A percentile compares a stretch with the other conserved stretches of the same genome.
phyloP scores from a whole-genome alignment of 31 red algal species.

The Asparagopsis taxiformis region DNA sequence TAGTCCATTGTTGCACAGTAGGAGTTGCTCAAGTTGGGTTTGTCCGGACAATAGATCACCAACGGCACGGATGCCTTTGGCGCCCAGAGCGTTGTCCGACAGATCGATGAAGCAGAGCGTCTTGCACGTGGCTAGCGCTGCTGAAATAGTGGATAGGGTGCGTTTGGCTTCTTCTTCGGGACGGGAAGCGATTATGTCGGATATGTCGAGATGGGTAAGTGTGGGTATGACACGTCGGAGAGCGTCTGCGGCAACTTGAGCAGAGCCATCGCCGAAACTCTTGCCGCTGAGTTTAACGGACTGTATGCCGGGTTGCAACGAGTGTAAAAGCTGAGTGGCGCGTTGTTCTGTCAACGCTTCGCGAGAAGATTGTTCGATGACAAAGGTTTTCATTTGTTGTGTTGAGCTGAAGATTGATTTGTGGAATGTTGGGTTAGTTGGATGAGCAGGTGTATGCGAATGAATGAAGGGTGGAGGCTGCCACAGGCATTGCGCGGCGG shows the following conservation, averaged over 20 bases:
- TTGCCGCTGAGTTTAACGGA: conserved; percentile 63
- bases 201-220: conserved; percentile 52
- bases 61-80: conserved; percentile 84
- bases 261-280: conserved; percentile 74
- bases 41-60: conserved; percentile 49
- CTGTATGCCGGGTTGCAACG: conserved; percentile 23
- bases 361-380: conserved; percentile 20
- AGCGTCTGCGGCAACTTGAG: conserved; percentile 58
- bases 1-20: conserved; percentile 91
- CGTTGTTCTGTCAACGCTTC: conserved; percentile 51
- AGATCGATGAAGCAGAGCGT: conserved; percentile 59
- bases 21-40: conserved; percentile 34
- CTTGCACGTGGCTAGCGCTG: conserved; percentile 43
- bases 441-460: neutral
- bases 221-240: conserved; percentile 25
- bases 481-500: too few species aligned
- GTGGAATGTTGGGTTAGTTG: neutral
- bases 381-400: too few species aligned
- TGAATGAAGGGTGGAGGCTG: too few species aligned
- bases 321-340: conserved; percentile 28
- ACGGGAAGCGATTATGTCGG: conserved; percentile 89
- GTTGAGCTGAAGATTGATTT: neutral
- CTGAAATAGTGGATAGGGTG: conserved; percentile 50
- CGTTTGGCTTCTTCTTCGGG: conserved; percentile 87
- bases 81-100: conserved; percentile 92